Percentiles rank a stretch among this genome's conserved stretches.
phyloP scores from a whole-genome alignment of 2,329 filamentous ascomycete genomes.

The Aspergillus fumigatus region DNA sequence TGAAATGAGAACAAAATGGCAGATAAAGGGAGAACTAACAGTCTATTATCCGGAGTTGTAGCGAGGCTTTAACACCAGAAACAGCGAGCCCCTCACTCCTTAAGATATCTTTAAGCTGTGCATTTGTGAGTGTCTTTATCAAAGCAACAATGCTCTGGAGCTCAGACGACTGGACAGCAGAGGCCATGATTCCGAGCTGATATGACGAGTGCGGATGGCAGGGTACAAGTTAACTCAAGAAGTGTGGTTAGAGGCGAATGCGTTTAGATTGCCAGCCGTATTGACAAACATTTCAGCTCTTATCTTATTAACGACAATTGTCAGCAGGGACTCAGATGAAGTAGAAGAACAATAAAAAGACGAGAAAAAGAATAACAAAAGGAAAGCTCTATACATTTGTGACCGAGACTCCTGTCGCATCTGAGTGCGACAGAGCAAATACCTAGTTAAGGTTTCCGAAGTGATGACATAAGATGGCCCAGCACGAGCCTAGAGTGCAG shows the following conservation, averaged over 20 bases:
- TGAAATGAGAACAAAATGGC: not conserved
- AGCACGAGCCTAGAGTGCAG: slow-evolving; percentile 8
- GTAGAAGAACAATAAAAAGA: not conserved
- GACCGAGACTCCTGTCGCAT: not conserved
- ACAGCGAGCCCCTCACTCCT: slow-evolving; percentile 68
- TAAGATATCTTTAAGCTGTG: slow-evolving; percentile 72
- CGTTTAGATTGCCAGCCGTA: slow-evolving; percentile 14
- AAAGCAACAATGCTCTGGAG: slow-evolving; percentile 39
- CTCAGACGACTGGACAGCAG: slow-evolving; percentile 38
- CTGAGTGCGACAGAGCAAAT: not conserved
- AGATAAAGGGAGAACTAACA: slow-evolving; percentile 54
- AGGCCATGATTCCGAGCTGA: slow-evolving; percentile 28
- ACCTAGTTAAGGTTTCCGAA: slow-evolving; percentile 12
- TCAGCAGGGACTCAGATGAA: not conserved
- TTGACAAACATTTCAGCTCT: slow-evolving; percentile 28
- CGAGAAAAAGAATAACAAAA: not conserved
- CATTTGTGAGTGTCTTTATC: slow-evolving; percentile 55
- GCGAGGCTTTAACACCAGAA: slow-evolving; percentile 76
- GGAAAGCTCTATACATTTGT: not conserved
- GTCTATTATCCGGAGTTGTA: slow-evolving; percentile 72
- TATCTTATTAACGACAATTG: not conserved
- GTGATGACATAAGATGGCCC: slow-evolving; percentile 32
- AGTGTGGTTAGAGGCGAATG: slow-evolving; percentile 19
- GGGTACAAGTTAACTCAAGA: slow-evolving; percentile 14
- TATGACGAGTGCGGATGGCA: not conserved